Conservation (phyloP, 768 basidiomycete species). For the Phanerochaete sordida region DNA sequence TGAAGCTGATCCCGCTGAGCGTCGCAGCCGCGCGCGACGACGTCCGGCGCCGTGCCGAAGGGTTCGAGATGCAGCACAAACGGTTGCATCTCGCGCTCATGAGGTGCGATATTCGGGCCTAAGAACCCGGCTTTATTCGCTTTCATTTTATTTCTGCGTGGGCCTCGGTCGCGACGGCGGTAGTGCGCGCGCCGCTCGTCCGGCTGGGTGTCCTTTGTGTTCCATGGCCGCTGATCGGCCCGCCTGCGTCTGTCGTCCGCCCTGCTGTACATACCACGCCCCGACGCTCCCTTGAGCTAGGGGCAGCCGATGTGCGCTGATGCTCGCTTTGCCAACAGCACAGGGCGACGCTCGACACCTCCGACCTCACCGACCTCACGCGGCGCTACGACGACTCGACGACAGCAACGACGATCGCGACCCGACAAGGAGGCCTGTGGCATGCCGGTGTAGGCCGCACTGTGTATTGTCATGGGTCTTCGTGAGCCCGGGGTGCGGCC, state of each 20-base stretch:
- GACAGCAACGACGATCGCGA: background rate
- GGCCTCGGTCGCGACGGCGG: background rate
- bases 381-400: too few species aligned
- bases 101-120: background rate
- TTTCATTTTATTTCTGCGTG: background rate
- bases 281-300: too few species aligned
- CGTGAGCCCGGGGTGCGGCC: background rate
- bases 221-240: too few species aligned
- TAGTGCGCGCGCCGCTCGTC: background rate
- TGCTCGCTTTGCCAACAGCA: too few species aligned
- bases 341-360: too few species aligned
- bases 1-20: background rate
- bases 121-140: background rate
- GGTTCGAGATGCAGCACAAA: background rate
- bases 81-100: background rate
- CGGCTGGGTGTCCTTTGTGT: too few species aligned
- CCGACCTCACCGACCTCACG: too few species aligned
- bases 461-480: background rate
- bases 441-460: background rate
- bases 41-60: background rate
- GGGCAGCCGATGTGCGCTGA: too few species aligned
- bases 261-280: too few species aligned
- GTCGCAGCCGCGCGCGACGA: background rate
- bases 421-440: background rate
- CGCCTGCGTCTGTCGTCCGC: too few species aligned